A percentile compares a stretch with the other conserved stretches of the same genome.
phyloP scores from a whole-genome alignment of 805 yeast genomes.

The Candida incommunis region DNA sequence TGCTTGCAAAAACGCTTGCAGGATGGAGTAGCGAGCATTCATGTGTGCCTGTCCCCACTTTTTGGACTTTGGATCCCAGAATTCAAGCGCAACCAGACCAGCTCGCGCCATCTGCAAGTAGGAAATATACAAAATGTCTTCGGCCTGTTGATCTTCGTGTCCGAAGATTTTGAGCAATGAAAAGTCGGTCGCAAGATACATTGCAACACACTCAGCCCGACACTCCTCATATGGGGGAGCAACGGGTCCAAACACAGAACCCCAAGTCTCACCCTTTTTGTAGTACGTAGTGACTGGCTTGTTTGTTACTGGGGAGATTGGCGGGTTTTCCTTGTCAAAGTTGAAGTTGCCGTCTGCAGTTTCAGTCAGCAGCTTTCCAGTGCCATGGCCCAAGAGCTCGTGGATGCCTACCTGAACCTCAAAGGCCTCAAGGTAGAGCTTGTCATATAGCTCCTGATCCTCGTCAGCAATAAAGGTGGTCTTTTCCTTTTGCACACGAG shows the following conservation, averaged over 20 bases:
- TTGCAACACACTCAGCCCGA: slow-evolving; percentile 82
- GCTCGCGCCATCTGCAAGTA: slow-evolving; percentile 79
- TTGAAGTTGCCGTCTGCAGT: slow-evolving; percentile 51
- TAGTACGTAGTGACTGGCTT: slow-evolving; percentile 56
- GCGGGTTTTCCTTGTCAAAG: slow-evolving; percentile 52
- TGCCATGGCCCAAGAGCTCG: slow-evolving; percentile 82
- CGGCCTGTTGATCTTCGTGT: slow-evolving; percentile 38
- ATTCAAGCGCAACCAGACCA: slow-evolving; percentile 69
- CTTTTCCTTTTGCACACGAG: slow-evolving; percentile 54
- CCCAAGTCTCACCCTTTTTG: slow-evolving; percentile 81
- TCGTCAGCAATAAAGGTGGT: slow-evolving; percentile 47
- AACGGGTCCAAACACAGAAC: slow-evolving; percentile 63
- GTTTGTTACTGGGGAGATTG: slow-evolving; percentile 41
- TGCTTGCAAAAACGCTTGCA: slow-evolving; percentile 58
- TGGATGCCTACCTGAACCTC: slow-evolving; percentile 93
- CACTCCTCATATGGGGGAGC: slow-evolving; percentile 90
- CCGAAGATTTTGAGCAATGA: slow-evolving; percentile 64
- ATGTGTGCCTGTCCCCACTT: slow-evolving; percentile 95
- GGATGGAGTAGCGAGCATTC: slow-evolving; percentile 82
- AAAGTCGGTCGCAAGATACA: slow-evolving; percentile 59
- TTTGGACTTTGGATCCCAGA: slow-evolving; percentile 66
- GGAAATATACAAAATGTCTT: slow-evolving; percentile 52
- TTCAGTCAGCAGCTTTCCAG: slow-evolving; percentile 64
- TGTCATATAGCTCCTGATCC: slow-evolving; percentile 44
- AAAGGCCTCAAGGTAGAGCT: slow-evolving; percentile 68